Base-by-base conservation (phyloP, 768 basidiomycete genomes). In the Boletus rufocinnamomeus region DNA sequence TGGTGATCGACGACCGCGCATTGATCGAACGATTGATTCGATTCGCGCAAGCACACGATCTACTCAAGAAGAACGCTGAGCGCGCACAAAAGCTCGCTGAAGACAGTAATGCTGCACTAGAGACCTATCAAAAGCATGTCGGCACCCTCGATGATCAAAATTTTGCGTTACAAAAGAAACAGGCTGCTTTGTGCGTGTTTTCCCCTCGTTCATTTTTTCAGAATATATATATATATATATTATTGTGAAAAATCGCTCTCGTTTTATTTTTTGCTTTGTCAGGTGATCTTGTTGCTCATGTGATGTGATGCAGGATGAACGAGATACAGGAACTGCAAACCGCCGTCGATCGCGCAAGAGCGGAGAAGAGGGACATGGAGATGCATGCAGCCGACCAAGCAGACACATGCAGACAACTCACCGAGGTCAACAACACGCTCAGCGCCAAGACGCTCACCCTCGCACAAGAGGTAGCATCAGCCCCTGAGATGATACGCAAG, bases 121-220 rank as follows among this genome's bases (percentile, higher is more conserved):
- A 93, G 77, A 93, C 88, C 19, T 96, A 97, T 68, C 91, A 96
- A 77, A 88, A 87, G 74, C 93, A 96, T 68, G 87, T 95, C 4
- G 80, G 82, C 66, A 83, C 80, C 25, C 77, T 96, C 56, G 92
- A 95, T 66, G 90, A 92, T 66, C 81, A 89, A 56, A 86, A 92
- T 63, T 70, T 80, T 63, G 61, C 70, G 10, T 70, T 87, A 56
- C 77, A 79, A 35, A 69, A 78, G 25, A 80, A 80, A 67, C 81
- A 86, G 52, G 77, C 83, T 34, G 75, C 77, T 16, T 61, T 92
- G 89, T 91, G 64, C 58, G 68, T 69, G 83, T 76, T 23, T 48
- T 54, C 47, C 7, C 28, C 77, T 34, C 17, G 13, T 37, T 23
- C 21, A 4, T 45, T 49, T 50, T 45, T 9, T 21, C 4, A 8